Base-by-base conservation (phyloP, 257 asterid species). In the Solanum acaule region DNA sequence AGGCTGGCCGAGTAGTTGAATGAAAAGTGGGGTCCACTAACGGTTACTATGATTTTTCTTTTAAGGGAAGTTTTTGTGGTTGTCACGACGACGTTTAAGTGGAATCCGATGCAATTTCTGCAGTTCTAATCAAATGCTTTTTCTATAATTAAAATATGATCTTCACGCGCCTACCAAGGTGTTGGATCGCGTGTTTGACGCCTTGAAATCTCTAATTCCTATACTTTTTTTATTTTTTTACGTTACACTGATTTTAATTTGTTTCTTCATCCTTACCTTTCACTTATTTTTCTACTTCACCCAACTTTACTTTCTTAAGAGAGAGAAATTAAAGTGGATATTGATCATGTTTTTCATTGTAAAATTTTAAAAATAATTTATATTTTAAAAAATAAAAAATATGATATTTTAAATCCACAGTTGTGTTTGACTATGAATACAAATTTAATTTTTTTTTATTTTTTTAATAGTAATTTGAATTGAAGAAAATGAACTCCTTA, bases 1-100 rank as follows among this genome's bases (percentile, higher is more conserved):
- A 93, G 93, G 88, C 94, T 94, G 94, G 93, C 42, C 87, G 71
- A 89, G 70, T 87, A 86, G 88, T 86, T 38, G 88, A 86, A 73
- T 68, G 27, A 11, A 16, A 44, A 14, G 38, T 63, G 52, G 89
- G 77, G 37, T 44, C 86, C 86, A 87, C 70, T 31, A 37, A 87
- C 89, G 81, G 89, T 67, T 86, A 23, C 31, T 18, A 14, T 40
- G 27, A 78, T 25, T 42, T 78, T 78, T 40, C 84, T 78, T 78
- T 34, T 0, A 42, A 33, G 27, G 33, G 22, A 46, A 44, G 88
- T 65, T 23, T 56, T 68, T 68, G 18, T 37, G 40, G 31, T n/a
- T 2, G 8, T 4, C 31, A 63, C 78, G 63, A n/a, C 65, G 33
- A 13, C 67, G 31, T 25, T 85, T 34, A 1, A 78, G 49, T 31